phyloP scores from a whole-genome alignment of 306 rosid genomes.

The Senna tora region DNA sequence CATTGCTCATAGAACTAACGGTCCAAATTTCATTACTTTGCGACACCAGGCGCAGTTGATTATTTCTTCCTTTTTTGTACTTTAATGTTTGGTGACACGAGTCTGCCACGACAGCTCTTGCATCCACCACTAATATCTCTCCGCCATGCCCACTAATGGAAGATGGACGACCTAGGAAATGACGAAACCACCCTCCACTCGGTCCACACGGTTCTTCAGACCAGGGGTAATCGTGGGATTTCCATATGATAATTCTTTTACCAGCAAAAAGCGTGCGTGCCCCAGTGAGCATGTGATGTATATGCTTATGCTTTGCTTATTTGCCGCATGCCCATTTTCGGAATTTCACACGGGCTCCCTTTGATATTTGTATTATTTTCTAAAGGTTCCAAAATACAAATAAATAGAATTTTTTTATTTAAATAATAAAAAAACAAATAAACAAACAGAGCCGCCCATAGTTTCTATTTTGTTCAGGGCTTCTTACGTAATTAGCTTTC shows the following conservation, averaged over 20 bases:
- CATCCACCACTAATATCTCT: not conserved
- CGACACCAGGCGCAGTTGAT: not conserved
- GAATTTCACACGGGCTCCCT: not conserved
- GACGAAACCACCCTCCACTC: not conserved
- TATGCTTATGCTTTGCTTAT: not conserved
- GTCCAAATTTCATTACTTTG: not conserved
- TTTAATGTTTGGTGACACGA: not conserved
- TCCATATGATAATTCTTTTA: not conserved
- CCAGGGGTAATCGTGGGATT: not conserved
- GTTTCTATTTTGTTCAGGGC: not conserved
- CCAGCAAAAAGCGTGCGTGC: not conserved
- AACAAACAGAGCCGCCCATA: slow-evolving; percentile 2
- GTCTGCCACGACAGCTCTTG: slow-evolving; percentile 14
- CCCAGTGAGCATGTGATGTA: not conserved
- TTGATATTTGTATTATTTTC: not conserved
- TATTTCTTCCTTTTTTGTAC: not conserved
- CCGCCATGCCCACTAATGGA: slow-evolving; percentile 12
- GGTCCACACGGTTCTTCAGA: not conserved
- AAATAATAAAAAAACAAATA: not conserved
- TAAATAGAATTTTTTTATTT: not conserved
- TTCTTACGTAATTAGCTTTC: not conserved
- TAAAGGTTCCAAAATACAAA: not conserved
- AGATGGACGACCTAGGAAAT: not conserved
- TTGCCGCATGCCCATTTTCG: not conserved
- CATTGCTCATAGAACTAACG: not conserved